Evolutionary conservation across 495 filamentous ascomycete genomes (phyloP), one percentile per base, ranked within the genome.

Genomic region (Trichocladium uniseriatum): DNA sequence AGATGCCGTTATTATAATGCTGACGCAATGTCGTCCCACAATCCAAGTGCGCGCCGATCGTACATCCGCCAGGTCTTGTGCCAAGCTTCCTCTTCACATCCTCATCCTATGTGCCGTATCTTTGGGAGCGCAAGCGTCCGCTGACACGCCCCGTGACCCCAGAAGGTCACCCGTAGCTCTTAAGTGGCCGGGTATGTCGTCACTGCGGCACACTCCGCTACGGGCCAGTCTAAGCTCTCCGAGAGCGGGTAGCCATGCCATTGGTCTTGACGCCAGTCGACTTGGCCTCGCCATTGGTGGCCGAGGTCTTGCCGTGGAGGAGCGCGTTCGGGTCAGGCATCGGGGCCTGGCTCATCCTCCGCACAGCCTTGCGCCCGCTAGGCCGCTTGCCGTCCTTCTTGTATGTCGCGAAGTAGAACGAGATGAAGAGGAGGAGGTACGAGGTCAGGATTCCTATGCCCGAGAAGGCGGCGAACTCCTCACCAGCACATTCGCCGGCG

Each of bases 401-500:
- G 75, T 98, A 98, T 47, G 92, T 98, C 41, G 88, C 87, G 54
- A 94, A 74, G 79, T 98, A 98, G 84, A 98, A 98, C 43, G 84
- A 89, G 74, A 98, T 95, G 80, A 98, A 98, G 49, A 98, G 86
- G 54, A 96, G 74, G 48, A 98, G 81, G 78, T 98, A 98, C 37
- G 86, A 92, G 71, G 76, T 86, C 59, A 98, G 71, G 61, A 95
- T 94, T 49, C 75, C 87, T 48, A 95, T 91, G 57, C 92, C 92
- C 44, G 90, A 79, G 65, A 96, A 87, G 21, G 92, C 92, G 44
- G 92, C 92, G 61, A 95, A 97, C 72, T 98, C 92, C 76, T 96
- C 92, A 57, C 92, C 92, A 14, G 92, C 89, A 62, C 92, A 98
- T 52, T 79, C 73, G 58, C 92, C 92, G 28, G 72, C 67, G 62